phyloP scores from a whole-genome alignment of 176 grass and related monocot species.

The Hyparrhenia diplandra region DNA sequence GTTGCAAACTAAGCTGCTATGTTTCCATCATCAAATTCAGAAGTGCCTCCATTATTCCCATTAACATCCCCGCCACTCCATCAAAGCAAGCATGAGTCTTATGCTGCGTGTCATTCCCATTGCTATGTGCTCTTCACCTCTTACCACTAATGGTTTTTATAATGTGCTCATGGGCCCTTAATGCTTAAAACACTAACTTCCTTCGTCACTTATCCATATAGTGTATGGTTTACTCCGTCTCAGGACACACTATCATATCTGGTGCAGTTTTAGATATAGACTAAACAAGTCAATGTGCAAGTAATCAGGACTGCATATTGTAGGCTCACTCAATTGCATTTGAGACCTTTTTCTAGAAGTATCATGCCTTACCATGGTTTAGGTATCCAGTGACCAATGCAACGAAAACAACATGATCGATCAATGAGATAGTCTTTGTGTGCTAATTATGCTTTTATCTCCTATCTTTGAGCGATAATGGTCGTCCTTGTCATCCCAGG shows the following conservation, averaged over 20 bases:
- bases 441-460: neutral
- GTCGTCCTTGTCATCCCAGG: neutral
- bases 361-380: neutral
- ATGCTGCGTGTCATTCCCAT: neutral
- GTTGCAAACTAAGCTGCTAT: neutral
- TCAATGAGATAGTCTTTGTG: neutral
- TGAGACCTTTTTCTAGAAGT: neutral
- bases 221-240: neutral
- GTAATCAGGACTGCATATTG: neutral
- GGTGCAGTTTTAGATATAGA: too few species aligned
- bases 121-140: neutral
- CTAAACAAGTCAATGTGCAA: neutral
- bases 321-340: neutral
- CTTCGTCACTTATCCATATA: neutral
- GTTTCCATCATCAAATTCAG: neutral
- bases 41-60: neutral
- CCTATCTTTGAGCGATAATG: neutral
- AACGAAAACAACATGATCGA: neutral
- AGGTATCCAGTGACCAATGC: neutral
- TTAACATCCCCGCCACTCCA: neutral
- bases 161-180: neutral
- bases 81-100: neutral
- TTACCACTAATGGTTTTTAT: neutral
- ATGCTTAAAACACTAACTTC: neutral
- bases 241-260: neutral